Evolutionary conservation across 2,329 filamentous ascomycete genomes (phyloP), one percentile per base, ranked within the genome.

Genomic region (Aspergillus sp.): DNA sequence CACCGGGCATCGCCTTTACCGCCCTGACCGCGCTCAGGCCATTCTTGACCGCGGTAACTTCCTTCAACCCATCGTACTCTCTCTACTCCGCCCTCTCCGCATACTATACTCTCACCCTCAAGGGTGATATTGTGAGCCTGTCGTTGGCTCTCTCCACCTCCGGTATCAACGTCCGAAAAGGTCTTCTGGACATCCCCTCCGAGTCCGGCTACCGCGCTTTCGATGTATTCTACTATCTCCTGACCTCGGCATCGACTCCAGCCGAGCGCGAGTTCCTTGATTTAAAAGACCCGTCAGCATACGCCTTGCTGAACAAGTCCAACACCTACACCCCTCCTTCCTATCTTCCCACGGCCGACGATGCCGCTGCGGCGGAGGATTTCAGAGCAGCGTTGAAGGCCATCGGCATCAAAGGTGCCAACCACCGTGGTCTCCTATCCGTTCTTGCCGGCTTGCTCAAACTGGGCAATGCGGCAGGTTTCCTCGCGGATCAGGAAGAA

Each of bases 141-240:
- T 82, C 84, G 2, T 72, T 97, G 47, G 85, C 90, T 22, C 76
- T 99, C 7, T 93, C 93, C 0, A 88, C 90, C 36, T 88, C 90
- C 3, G 94, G 94, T 16, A 88, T 99, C 54, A 89, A 99, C 67
- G 94, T 91, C 0, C 75, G 80, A 17, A 84, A 84, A 56, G 94
- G 93, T 40, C 78, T 99, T 10, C 77, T 96, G 14, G 85, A 88
- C 51, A 84, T 99, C 14, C 89, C 94, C 0, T 73, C 85, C 0
- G 85, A 96, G 66, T 67, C 84, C 6, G 94, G 94, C 11, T 90
- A 90, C 71, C 86, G 94, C 57, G 94, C 93, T 3, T 99, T 99
- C 62, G 93, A 99, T 66, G 94, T 95, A 46, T 97, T 99, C 68
- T 97, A 99, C 75, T 97, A 96, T 65, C 83, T 99, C 1, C 80